phyloP scores from a whole-genome alignment of 305 asterid genomes.

The Fraxinus xanthoxyloides region DNA sequence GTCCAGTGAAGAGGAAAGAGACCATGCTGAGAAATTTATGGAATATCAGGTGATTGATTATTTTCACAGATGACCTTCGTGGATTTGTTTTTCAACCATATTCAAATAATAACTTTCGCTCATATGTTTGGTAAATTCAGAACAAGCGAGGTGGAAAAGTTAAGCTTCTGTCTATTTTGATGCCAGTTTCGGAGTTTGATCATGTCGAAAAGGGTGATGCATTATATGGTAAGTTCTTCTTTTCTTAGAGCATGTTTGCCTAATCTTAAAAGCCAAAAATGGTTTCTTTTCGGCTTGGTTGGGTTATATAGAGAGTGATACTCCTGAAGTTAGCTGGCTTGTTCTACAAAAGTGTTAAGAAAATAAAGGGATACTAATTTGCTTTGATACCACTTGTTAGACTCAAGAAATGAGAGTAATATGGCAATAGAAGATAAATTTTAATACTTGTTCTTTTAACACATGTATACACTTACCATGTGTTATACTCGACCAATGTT shows the following conservation, averaged over 20 bases:
- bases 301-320: neutral
- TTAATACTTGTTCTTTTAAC: too few species aligned
- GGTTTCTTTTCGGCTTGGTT: neutral
- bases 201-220: constrained; percentile 81
- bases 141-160: constrained; percentile 85
- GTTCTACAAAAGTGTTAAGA: neutral
- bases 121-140: constrained; percentile 33
- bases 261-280: neutral
- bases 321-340: neutral
- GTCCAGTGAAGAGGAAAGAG: constrained; percentile 54
- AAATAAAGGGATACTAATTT: too few species aligned
- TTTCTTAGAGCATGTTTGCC: neutral
- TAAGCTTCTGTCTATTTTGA: constrained; percentile 63
- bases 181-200: constrained; percentile 72
- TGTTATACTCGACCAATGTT: neutral
- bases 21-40: constrained; percentile 59
- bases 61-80: neutral
- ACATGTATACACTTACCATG: neutral
- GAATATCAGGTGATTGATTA: constrained; percentile 47
- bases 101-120: neutral
- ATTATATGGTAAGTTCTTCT: constrained; percentile 51
- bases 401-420: too few species aligned
- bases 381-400: too few species aligned
- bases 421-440: too few species aligned
- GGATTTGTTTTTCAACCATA: neutral